Conservation (phyloP, 2,329 filamentous ascomycete species). For the Penicillium sp. region DNA sequence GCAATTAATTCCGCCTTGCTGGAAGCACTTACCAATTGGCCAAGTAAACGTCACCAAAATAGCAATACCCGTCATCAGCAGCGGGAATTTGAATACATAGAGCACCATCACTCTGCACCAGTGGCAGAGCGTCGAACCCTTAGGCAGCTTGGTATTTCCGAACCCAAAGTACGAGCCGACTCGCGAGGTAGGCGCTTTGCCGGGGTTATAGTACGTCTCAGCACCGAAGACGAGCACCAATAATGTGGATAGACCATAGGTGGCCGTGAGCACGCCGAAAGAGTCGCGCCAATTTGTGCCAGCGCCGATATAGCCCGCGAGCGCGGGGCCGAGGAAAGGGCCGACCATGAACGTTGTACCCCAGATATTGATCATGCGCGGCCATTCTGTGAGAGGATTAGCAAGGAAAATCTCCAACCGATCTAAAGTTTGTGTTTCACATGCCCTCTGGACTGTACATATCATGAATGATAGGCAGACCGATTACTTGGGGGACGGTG, state of each 20-base stretch:
- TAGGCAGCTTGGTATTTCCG: slow-evolving; percentile 34
- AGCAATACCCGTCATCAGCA: slow-evolving; percentile 35
- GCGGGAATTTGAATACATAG: slow-evolving; percentile 35
- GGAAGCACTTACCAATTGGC: slow-evolving; percentile 35
- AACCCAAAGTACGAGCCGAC: slow-evolving; percentile 35
- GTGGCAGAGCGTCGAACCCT: slow-evolving; percentile 24
- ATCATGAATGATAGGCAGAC: slow-evolving; percentile 43
- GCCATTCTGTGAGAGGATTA: slow-evolving; percentile 31
- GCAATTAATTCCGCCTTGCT: not conserved
- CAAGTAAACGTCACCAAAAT: slow-evolving; percentile 42
- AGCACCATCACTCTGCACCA: slow-evolving; percentile 28
- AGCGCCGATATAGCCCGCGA: slow-evolving; percentile 42
- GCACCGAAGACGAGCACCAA: slow-evolving; percentile 37
- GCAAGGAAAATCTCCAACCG: not conserved
- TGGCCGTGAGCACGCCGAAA: slow-evolving; percentile 38
- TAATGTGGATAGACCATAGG: slow-evolving; percentile 40
- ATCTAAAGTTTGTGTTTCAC: not conserved
- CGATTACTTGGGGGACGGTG: slow-evolving; percentile 44
- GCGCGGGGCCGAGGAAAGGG: slow-evolving; percentile 40
- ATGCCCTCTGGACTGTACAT: slow-evolving; percentile 37
- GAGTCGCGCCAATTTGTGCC: slow-evolving; percentile 36
- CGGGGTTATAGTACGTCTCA: slow-evolving; percentile 36
- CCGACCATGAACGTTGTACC: slow-evolving; percentile 42
- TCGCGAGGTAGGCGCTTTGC: slow-evolving; percentile 17
- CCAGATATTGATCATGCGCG: slow-evolving; percentile 45